Conservation (phyloP, 805 yeast genomes). For the Groenewaldozyma salmanticensis region DNA sequence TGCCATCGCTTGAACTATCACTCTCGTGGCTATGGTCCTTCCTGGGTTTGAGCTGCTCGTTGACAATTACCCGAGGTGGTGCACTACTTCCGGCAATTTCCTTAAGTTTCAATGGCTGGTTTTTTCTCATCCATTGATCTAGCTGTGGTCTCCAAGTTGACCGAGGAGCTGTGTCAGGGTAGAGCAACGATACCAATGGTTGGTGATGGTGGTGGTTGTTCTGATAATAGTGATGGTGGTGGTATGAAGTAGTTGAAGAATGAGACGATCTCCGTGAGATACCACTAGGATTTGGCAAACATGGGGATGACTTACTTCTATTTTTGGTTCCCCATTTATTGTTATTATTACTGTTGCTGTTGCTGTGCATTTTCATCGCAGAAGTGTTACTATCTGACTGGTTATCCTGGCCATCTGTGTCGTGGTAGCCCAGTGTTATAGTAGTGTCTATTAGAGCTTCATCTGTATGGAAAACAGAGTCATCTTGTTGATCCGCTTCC, state of each 20-base stretch:
- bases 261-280: neutral
- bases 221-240: slow-evolving; percentile 9
- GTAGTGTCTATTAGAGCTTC: too few species aligned
- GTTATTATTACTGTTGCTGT: too few species aligned
- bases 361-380: too few species aligned
- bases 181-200: slow-evolving; percentile 22
- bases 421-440: too few species aligned
- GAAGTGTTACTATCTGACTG: too few species aligned
- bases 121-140: slow-evolving; percentile 28
- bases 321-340: too few species aligned
- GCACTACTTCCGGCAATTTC: slow-evolving; percentile 12
- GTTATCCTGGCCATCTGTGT: too few species aligned
- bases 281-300: neutral
- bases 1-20: neutral
- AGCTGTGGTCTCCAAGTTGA: slow-evolving; percentile 29
- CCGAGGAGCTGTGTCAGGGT: slow-evolving; percentile 31
- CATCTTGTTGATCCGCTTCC: too few species aligned
- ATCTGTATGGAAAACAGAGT: too few species aligned
- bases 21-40: neutral
- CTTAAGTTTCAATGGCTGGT: slow-evolving; percentile 22
- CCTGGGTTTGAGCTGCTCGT: neutral
- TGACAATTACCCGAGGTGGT: neutral
- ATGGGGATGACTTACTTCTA: neutral
- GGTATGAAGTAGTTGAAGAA: slow-evolving; percentile 9
- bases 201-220: too few species aligned